Evolutionary conservation across 805 yeast species (phyloP), one percentile per base, ranked within the genome.

Genomic region (Kluyveromyces wickerhamii): DNA sequence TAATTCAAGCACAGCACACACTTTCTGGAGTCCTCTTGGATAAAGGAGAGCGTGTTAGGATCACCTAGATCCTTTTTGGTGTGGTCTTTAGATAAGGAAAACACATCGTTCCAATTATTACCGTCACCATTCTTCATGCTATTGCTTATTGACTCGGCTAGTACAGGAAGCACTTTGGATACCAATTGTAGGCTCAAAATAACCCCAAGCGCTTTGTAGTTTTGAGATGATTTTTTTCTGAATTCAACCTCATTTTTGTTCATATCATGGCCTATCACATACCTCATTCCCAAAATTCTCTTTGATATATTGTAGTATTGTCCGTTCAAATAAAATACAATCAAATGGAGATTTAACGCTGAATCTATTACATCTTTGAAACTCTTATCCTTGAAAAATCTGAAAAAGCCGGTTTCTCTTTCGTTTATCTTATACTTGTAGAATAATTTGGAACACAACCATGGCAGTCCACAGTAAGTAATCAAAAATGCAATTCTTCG

Each of bases 1-100:
- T 71, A 66, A 7, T 82, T 77, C 16, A 89, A 66, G 54, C 98
- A 89, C 14, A 92, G 66, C 70, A 87, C 80, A 52, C 98, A 89
- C 27, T 70, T 67, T 35, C 96, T 67, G 1, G 94, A 77, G 17
- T 62, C 57, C 38, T 68, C 77, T 0, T 88, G 81, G 7, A 89
- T 73, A 51, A 74, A 88, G 4, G 83, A 78, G 34, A 88, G 61
- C 5, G 60, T 59, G 0, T 48, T 41, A 0, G 74, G 69, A 45
- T 88, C 77, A 0, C 75, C 60, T 15, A 89, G 63, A 39, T 75
- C 76, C 21, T 22, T 13, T 10, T 12, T 15, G 10, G 29, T 20
- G 27, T 30, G 25, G 7, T 12, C n/a, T 16, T 30, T 30, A 15
- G 18, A 9, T 21, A 22, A 21, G 6, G 25, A 4, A 11, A 8